A percentile compares a stretch with the other conserved stretches of the same genome.
Evolutionary conservation across 2,329 filamentous ascomycete genomes (phyloP).

Genomic region (Lomentospora prolificans): DNA sequence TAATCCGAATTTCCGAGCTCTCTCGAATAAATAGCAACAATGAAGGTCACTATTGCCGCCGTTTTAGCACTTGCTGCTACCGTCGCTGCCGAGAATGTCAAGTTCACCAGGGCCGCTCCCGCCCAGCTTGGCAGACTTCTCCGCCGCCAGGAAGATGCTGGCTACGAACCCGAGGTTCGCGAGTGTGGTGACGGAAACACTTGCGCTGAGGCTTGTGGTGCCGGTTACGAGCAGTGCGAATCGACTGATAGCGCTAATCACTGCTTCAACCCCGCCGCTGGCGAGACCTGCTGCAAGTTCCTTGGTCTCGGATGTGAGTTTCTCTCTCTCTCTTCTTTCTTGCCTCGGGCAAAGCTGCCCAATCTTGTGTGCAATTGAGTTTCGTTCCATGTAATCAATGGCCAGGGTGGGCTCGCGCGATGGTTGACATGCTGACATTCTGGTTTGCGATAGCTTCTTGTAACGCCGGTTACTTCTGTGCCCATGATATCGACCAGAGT

Average conservation of each 20-base stretch:
- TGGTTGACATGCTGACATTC: conserved; percentile 9
- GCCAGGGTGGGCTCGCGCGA: too few species aligned
- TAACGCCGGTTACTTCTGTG: conserved; percentile 52
- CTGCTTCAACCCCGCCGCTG: conserved; percentile 44
- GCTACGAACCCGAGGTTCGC: conserved; percentile 38
- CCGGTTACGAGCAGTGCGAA: conserved; percentile 37
- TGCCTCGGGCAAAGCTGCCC: neutral
- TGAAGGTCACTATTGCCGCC: conserved; percentile 12
- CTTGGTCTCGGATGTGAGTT: conserved; percentile 46
- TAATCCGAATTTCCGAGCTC: too few species aligned
- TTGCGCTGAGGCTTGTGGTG: conserved; percentile 46
- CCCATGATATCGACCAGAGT: conserved; percentile 35
- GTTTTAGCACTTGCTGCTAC: conserved; percentile 25
- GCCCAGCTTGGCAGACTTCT: conserved; percentile 31
- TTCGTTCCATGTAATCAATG: neutral
- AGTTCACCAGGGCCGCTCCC: conserved; percentile 23
- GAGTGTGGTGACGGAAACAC: conserved; percentile 39
- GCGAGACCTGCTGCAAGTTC: conserved; percentile 45
- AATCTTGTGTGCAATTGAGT: neutral
- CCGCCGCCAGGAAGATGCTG: conserved; percentile 30
- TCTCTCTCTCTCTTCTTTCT: neutral
- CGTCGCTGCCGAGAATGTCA: conserved; percentile 18
- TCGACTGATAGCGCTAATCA: conserved; percentile 40
- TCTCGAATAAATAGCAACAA: neutral
- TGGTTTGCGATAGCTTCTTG: conserved; percentile 41